Evolutionary conservation across 2,329 filamentous ascomycete genomes (phyloP).

Genomic region (Cercospora nicotianae): DNA sequence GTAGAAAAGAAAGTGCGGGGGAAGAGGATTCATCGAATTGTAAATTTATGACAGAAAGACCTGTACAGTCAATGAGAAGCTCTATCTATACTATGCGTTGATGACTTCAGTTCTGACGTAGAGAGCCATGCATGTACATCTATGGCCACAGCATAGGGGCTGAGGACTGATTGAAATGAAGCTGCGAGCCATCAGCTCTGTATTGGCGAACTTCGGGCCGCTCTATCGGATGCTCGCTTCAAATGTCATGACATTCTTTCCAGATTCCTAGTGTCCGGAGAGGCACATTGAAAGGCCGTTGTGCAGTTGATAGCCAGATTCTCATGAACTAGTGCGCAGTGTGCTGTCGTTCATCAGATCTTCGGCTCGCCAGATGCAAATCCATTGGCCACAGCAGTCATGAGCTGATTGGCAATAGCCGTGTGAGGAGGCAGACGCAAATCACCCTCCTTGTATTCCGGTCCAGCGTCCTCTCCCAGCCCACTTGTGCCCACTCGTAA

Average conservation of each 20-base stretch:
- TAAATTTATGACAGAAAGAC: background rate
- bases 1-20: background rate
- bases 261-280: background rate
- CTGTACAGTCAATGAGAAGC: conserved; percentile 2
- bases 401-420: conserved; percentile 88
- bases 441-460: conserved; percentile 71
- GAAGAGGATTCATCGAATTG: background rate
- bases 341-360: conserved; percentile 37
- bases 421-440: conserved; percentile 80
- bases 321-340: background rate
- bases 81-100: background rate
- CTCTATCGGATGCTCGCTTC: background rate
- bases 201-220: background rate
- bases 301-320: background rate
- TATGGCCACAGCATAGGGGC: background rate
- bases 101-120: background rate
- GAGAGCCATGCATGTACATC: background rate
- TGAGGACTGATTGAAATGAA: background rate
- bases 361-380: conserved; percentile 59
- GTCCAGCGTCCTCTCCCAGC: conserved; percentile 63
- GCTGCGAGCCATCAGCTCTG: background rate
- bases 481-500: conserved; percentile 66
- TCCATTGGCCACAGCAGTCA: conserved; percentile 75
- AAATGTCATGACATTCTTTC: background rate
- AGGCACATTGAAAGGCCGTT: background rate